These are phyloP conservation scores for Brassica hybrid DNA, from an alignment of 441 rosid species.

Conservation along the genomic window DNA sequence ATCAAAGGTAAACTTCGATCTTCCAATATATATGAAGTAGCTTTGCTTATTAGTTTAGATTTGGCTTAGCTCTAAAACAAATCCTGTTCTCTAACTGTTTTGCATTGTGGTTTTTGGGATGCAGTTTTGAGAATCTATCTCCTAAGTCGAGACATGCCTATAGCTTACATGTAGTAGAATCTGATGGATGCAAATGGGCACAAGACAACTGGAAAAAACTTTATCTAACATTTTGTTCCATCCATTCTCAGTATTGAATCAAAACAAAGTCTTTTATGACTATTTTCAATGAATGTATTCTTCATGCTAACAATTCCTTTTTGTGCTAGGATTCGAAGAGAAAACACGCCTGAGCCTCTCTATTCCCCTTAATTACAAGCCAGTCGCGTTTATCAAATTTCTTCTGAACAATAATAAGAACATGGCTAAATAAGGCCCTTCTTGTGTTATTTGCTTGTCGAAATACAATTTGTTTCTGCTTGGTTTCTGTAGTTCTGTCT, in stretches of 20 bases:
- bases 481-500: constrained; percentile 14
- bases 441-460: constrained; percentile 21
- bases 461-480: too few relatives aligned
- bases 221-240: neutral
- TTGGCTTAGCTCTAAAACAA: neutral
- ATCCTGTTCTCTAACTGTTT: neutral
- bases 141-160: constrained; percentile 93
- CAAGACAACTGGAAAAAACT: constrained; percentile 75
- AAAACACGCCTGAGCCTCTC: constrained; percentile 78
- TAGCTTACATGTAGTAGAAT: constrained; percentile 90
- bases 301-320: constrained; percentile 26
- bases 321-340: constrained; percentile 72
- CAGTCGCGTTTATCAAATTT: neutral
- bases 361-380: constrained; percentile 52
- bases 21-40: neutral
- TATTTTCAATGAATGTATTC: neutral
- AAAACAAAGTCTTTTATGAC: neutral
- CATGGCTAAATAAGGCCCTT: neutral
- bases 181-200: constrained; percentile 96
- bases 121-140: constrained; percentile 88
- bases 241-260: neutral
- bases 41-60: constrained; percentile 9
- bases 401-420: constrained; percentile 15
- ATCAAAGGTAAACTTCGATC: constrained; percentile 67
- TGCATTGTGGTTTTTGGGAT: constrained; percentile 16